Percentiles rank a stretch among this genome's conserved stretches.
phyloP scores from a whole-genome alignment of 768 basidiomycete species.

The Serpula lacrymans region DNA sequence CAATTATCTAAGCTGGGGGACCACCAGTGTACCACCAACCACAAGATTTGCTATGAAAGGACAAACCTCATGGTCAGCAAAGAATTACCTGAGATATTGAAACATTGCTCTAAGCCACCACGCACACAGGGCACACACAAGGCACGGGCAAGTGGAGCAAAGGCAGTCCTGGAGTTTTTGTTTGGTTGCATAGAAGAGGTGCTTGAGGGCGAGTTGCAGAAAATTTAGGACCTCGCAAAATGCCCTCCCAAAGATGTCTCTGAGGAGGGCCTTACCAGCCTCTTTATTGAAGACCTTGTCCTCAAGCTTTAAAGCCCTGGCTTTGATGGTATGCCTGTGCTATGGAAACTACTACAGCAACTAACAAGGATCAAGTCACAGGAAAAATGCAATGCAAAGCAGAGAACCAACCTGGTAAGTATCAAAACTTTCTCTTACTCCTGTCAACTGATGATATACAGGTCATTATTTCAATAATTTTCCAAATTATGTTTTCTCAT shows the following conservation, averaged over 20 bases:
- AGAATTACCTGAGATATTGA: slow-evolving; percentile 25
- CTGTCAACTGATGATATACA: too few relatives aligned
- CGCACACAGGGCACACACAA: too few relatives aligned
- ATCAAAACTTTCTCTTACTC: too few relatives aligned
- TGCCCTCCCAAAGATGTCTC: slow-evolving; percentile 12
- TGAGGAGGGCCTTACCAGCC: slow-evolving; percentile 7
- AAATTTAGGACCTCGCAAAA: too few relatives aligned
- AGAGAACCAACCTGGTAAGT: slow-evolving; percentile 16
- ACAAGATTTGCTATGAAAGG: slow-evolving; percentile 18
- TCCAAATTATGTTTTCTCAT: too few relatives aligned
- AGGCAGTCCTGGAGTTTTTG: too few relatives aligned
- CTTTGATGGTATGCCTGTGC: slow-evolving; percentile 5
- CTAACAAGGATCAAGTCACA: slow-evolving; percentile 9
- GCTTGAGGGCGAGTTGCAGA: too few relatives aligned
- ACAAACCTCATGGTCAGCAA: slow-evolving; percentile 18
- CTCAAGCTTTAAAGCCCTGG: slow-evolving; percentile 1
- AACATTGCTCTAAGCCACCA: too few relatives aligned
- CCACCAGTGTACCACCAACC: slow-evolving; percentile 16
- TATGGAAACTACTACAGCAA: slow-evolving; percentile 9
- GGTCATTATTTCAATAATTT: too few relatives aligned
- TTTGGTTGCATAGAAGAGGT: too few relatives aligned
- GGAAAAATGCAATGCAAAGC: slow-evolving; percentile 9
- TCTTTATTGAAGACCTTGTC: slow-evolving; percentile 9
- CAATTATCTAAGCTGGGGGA: too few relatives aligned
- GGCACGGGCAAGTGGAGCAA: too few relatives aligned